A percentile compares a stretch with the other conserved stretches of the same genome.
phyloP scores from a whole-genome alignment of 805 yeast species.

The Jamesozyma hellenica region DNA sequence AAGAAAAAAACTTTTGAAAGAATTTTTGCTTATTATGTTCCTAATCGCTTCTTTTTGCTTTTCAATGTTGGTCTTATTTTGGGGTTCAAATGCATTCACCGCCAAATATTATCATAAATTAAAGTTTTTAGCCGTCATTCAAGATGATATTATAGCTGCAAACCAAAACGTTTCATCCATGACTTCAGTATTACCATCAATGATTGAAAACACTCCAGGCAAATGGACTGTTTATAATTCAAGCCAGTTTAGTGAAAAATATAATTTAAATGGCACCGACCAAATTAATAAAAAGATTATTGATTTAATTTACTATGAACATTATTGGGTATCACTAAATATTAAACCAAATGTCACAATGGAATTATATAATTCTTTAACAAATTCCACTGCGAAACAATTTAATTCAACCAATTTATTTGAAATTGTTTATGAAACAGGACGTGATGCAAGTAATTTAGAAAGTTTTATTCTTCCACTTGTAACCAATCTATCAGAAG shows the following conservation, averaged over 20 bases:
- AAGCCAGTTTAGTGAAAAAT: constrained; percentile 16
- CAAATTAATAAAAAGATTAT: constrained; percentile 31
- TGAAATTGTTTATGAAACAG: constrained; percentile 44
- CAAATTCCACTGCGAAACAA: constrained; percentile 8
- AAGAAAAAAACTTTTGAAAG: constrained; percentile 5
- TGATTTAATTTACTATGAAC: constrained; percentile 40
- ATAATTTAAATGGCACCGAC: constrained; percentile 9
- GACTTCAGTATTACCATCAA: constrained; percentile 5
- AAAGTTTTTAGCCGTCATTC: constrained; percentile 27
- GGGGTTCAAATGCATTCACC: constrained; percentile 31
- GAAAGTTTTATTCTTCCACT: constrained; percentile 36
- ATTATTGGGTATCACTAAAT: constrained; percentile 57
- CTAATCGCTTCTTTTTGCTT: constrained; percentile 16
- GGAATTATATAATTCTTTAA: constrained; percentile 17
- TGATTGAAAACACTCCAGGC: constrained; percentile 13
- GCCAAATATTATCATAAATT: constrained; percentile 15
- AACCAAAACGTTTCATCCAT: constrained; percentile 7
- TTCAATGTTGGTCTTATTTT: constrained; percentile 24
- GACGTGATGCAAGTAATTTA: constrained; percentile 48
- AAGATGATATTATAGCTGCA: constrained; percentile 17
- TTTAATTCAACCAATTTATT: constrained; percentile 22
- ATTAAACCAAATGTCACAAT: constrained; percentile 41
- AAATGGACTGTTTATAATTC: constrained; percentile 24
- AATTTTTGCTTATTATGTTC: constrained; percentile 6
- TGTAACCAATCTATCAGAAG: constrained; percentile 28